Base-by-base conservation (phyloP, 2,329 filamentous ascomycete genomes). In the Penicillium brevicompactum region DNA sequence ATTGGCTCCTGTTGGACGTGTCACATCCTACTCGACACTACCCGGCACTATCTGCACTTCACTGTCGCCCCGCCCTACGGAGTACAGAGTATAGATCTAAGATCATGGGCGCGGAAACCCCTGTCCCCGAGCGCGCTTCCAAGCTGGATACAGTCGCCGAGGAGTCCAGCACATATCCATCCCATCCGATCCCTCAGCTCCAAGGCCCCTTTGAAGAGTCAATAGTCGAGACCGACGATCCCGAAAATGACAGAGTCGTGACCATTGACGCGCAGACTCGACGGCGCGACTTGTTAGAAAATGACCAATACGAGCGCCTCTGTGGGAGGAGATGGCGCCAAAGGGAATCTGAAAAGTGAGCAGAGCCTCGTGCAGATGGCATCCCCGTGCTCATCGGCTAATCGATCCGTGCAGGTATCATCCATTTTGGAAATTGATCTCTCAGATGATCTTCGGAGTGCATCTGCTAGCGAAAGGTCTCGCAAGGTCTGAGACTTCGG, bases 381-480 rank as follows among this genome's bases (percentile, higher is more conserved):
- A 8, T 22, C 5, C 14, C 22, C 24, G 13, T 38, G 31, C 16
- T 37, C 24, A 7, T 13, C n/a, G n/a, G 45, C 47, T 56, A 27
- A 59, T 34, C 41, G 5, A 43, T 21, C 14, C 13, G 21, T 49
- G 14, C 70, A 84, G 85, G 67, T 88, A 91, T 68, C 94, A 97
- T 70, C 91, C 95, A 60, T 79, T 97, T 56, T 88, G 88, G 80
- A 97, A 97, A 76, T 84, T 97, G 46, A 84, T 95, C 69, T 87
- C 93, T 14, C 93, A 97, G 74, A 92, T 97, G 64, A 88, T 91
- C 1, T 97, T 97, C 72, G 93, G 94, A 18, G 87, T 97, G 37
- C 92, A 97, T 72, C 80, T 97, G 43, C 77, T 97, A 54, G 85
- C 95, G 52, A 87, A 92, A 67, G 87, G 87, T 57, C 85, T 95